A percentile compares a stretch with the other conserved stretches of the same genome.
phyloP scores from a whole-genome alignment of 129 eudicot species.

The Gnaphalium uliginosum region DNA sequence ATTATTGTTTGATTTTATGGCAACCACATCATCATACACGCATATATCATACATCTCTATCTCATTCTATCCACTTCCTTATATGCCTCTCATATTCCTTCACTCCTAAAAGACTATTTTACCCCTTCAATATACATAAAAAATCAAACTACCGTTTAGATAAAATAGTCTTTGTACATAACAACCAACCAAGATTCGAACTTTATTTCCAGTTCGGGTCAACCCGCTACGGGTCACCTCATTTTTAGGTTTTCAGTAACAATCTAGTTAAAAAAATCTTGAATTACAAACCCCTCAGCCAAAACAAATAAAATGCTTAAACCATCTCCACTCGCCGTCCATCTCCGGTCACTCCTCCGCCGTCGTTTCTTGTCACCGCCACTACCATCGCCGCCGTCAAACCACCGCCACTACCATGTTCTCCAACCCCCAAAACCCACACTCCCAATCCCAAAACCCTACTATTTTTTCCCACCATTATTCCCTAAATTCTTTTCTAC shows the following conservation, averaged over 20 bases:
- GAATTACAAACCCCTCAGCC: slow-evolving; percentile 19
- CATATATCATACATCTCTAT: not conserved
- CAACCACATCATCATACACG: slow-evolving; percentile 41
- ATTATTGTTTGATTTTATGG: slow-evolving; percentile 26
- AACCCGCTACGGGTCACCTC: not conserved
- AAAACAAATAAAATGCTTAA: slow-evolving; percentile 2
- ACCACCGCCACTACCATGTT: slow-evolving; percentile 25
- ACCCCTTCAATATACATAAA: slow-evolving; percentile 24
- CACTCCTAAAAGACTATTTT: slow-evolving; percentile 9
- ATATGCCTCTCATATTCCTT: slow-evolving; percentile 33
- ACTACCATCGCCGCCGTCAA: slow-evolving; percentile 26
- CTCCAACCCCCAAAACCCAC: slow-evolving; percentile 23
- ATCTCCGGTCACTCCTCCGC: slow-evolving; percentile 51
- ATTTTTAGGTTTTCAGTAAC: not conserved
- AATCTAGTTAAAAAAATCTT: slow-evolving; percentile 31
- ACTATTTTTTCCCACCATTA: not conserved
- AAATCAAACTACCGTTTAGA: slow-evolving; percentile 23
- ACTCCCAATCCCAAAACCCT: slow-evolving; percentile 20
- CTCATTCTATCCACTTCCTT: slow-evolving; percentile 45
- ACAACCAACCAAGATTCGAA: not conserved
- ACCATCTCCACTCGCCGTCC: not conserved
- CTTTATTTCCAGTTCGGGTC: not conserved
- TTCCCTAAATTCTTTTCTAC: slow-evolving; percentile 42
- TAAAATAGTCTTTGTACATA: slow-evolving; percentile 19
- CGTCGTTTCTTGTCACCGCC: slow-evolving; percentile 29